These are phyloP conservation scores for Mycena venus DNA, from an alignment of 768 basidiomycete species.

Conservation along the genomic window DNA sequence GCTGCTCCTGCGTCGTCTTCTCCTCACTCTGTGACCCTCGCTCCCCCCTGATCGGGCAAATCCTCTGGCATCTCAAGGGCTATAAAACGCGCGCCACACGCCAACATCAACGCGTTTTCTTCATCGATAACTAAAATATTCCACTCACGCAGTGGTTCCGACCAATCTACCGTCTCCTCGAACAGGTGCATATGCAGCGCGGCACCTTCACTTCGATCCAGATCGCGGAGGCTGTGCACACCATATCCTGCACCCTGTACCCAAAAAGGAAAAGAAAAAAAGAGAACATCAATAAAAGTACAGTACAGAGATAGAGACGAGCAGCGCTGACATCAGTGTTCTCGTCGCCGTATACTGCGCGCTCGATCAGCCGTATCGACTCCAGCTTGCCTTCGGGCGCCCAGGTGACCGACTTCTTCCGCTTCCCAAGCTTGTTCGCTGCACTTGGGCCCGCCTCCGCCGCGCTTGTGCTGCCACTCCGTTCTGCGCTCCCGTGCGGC, in stretches of 20 bases:
- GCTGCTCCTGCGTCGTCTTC: slow-evolving; percentile 77
- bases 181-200: slow-evolving; percentile 86
- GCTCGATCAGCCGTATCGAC: slow-evolving; percentile 84
- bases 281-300: slow-evolving; percentile 55
- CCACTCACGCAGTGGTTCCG: slow-evolving; percentile 83
- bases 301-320: slow-evolving; percentile 52
- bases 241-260: slow-evolving; percentile 75
- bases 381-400: slow-evolving; percentile 81
- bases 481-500: slow-evolving; percentile 29
- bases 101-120: not conserved
- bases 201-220: slow-evolving; percentile 90
- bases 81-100: slow-evolving; percentile 41
- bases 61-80: slow-evolving; percentile 75
- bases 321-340: slow-evolving; percentile 83
- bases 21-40: slow-evolving; percentile 81
- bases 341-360: slow-evolving; percentile 92
- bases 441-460: slow-evolving; percentile 50
- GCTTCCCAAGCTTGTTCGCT: slow-evolving; percentile 63
- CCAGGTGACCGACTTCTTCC: slow-evolving; percentile 86
- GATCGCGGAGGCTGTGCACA: slow-evolving; percentile 81
- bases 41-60: slow-evolving; percentile 57
- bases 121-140: slow-evolving; percentile 24
- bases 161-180: slow-evolving; percentile 91
- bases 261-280: slow-evolving; percentile 43
- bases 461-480: slow-evolving; percentile 9